phyloP scores from a whole-genome alignment of 768 basidiomycete species.

The Tricholoma flavovirens region DNA sequence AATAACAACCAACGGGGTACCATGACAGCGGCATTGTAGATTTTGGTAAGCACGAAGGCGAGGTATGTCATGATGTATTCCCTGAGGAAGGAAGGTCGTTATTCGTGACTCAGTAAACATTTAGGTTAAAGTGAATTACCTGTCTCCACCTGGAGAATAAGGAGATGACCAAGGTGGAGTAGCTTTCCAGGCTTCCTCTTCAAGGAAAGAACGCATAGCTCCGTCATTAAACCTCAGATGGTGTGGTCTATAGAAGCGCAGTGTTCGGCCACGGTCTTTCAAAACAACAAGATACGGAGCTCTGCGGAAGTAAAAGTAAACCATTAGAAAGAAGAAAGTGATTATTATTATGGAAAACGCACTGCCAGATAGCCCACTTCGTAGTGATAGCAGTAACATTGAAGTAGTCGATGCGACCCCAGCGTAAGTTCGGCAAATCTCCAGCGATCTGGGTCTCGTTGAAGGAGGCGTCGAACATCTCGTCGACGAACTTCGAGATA shows the following conservation, averaged over 20 bases:
- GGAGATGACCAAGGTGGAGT: slow-evolving; percentile 63
- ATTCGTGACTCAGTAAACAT: neutral
- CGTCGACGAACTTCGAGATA: slow-evolving; percentile 64
- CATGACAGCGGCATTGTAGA: slow-evolving; percentile 46
- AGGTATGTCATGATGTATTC: slow-evolving; percentile 63
- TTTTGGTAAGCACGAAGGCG: slow-evolving; percentile 40
- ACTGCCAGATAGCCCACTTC: slow-evolving; percentile 86
- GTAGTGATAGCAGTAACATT: slow-evolving; percentile 80
- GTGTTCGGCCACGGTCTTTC: slow-evolving; percentile 63
- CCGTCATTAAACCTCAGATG: slow-evolving; percentile 57
- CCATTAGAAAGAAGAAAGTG: slow-evolving; percentile 3
- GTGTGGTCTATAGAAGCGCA: slow-evolving; percentile 75
- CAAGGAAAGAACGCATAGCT: slow-evolving; percentile 60
- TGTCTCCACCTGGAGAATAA: slow-evolving; percentile 72
- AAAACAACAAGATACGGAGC: slow-evolving; percentile 72
- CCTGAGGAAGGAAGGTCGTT: slow-evolving; percentile 28
- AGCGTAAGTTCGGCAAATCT: slow-evolving; percentile 68
- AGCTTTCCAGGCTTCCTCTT: slow-evolving; percentile 53
- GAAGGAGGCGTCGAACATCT: slow-evolving; percentile 69
- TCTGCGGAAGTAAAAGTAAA: slow-evolving; percentile 30
- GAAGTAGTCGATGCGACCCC: slow-evolving; percentile 85
- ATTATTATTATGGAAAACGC: slow-evolving; percentile 21
- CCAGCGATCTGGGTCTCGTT: slow-evolving; percentile 53
- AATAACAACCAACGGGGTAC: slow-evolving; percentile 74
- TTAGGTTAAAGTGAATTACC: slow-evolving; percentile 33